Percentiles rank a stretch among this genome's conserved stretches.
Conservation (phyloP, 441 rosid species). For the Euphorbia schlechtendalii region DNA sequence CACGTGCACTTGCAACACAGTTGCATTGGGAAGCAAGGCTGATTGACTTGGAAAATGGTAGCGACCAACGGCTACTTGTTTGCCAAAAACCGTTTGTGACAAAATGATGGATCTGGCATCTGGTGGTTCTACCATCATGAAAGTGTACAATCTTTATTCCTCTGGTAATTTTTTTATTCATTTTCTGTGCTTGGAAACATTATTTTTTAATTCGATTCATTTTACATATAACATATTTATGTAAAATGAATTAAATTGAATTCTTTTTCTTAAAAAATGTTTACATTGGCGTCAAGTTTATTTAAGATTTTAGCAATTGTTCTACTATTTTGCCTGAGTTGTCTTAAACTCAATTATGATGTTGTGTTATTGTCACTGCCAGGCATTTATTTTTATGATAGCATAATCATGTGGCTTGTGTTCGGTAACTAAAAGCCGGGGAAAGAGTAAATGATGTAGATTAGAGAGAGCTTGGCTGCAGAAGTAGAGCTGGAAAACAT, state of each 20-base stretch:
- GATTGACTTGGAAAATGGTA: constrained; percentile 88
- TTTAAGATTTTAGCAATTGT: too few relatives aligned
- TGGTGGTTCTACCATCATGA: constrained; percentile 14
- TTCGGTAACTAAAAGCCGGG: constrained; percentile 14
- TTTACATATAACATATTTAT: too few relatives aligned
- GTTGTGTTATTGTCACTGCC: constrained; percentile 4
- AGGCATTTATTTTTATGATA: constrained; percentile 16
- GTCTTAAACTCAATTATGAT: background rate
- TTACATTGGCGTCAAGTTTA: too few relatives aligned
- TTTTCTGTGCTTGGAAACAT: too few relatives aligned
- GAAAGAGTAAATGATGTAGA: constrained; percentile 43
- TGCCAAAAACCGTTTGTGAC: constrained; percentile 86
- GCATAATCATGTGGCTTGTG: constrained; percentile 13
- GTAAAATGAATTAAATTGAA: too few relatives aligned
- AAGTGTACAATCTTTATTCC: constrained; percentile 31
- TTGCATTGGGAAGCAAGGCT: constrained; percentile 97
- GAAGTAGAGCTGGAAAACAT: constrained; percentile 19
- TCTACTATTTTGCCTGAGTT: background rate
- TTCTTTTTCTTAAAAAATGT: too few relatives aligned
- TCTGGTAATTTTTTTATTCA: constrained; percentile 34
- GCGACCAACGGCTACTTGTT: constrained; percentile 90
- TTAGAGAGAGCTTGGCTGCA: constrained; percentile 31
- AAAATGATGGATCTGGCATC: constrained; percentile 44
- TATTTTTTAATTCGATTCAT: too few relatives aligned
- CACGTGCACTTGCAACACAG: constrained; percentile 63